Base-by-base conservation (phyloP, 495 filamentous ascomycete genomes). In the Tricharina praecox region DNA sequence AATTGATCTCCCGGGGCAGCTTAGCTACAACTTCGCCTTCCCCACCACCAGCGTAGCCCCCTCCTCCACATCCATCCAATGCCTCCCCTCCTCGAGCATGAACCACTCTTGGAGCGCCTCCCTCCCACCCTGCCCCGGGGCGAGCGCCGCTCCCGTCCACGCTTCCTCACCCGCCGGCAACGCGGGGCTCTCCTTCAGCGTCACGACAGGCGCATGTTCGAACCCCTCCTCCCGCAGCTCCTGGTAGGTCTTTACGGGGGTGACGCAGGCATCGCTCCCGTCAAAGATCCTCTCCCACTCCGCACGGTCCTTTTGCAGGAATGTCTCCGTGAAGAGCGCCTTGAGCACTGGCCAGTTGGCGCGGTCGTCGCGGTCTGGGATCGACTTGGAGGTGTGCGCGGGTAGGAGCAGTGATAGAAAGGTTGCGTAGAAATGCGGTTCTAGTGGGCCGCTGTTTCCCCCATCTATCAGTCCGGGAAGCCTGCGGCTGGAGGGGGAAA, bases 211-310 rank as follows among this genome's bases (percentile, higher is more conserved):
- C 51, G 84, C 66, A 60, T 87, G 85, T 49, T 92, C 80, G 35
- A 50, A 54, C 3, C 69, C 67, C 23, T 68, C 60, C n/a, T 64
- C 60, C 59, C 82, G 73, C 47, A 94, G 66, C 64, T 94, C 87
- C 0, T 33, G 52, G 55, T 81, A 79, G 35, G 75, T 77, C 42
- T 93, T 63, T 2, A 96, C 82, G 1, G 88, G 86, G 18, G 85
- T 87, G 47, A 81, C 85, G 62, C 88, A 96, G 7, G 88, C 86
- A 68, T 96, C 88, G 0, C 77, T 88, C 15, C 81, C 81, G 55
- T 90, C 81, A 61, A 93, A 96, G 2, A 92, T 62, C 4, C 45
- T 53, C 63, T 93, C 87, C 88, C 88, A 96, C 61, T 93, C 82
- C 0, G 55, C 57, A 19, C 88, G 70, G 9, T 79, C 83, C 64